Conservation (phyloP, 495 filamentous ascomycete genomes). For the Friedmanniomyces endolithicus region DNA sequence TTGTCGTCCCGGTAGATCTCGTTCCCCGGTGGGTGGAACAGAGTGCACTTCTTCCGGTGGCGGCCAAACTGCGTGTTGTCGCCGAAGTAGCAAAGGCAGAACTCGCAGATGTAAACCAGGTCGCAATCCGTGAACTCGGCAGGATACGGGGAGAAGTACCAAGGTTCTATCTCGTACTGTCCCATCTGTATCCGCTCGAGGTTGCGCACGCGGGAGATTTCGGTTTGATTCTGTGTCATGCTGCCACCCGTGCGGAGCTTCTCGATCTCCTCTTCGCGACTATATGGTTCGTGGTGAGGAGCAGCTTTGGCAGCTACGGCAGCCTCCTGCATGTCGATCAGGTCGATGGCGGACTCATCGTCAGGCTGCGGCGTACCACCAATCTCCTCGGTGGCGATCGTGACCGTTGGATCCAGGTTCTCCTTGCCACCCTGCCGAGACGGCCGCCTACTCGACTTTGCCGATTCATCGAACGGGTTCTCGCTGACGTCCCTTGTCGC, state of each 20-base stretch:
- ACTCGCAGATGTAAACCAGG: constrained; percentile 91
- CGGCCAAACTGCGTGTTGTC: constrained; percentile 64
- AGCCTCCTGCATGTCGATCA: constrained; percentile 53
- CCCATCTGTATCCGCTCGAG: constrained; percentile 88
- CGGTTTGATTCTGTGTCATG: constrained; percentile 97
- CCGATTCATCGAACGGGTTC: constrained; percentile 37
- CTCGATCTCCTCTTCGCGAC: constrained; percentile 87
- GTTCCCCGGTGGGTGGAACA: constrained; percentile 89
- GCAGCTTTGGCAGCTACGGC: constrained; percentile 40
- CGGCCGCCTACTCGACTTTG: constrained; percentile 26
- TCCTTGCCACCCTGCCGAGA: constrained; percentile 53
- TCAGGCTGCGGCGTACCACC: constrained; percentile 44
- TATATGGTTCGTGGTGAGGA: constrained; percentile 44
- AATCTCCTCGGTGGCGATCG: constrained; percentile 35
- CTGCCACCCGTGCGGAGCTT: constrained; percentile 84
- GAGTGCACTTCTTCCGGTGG: constrained; percentile 80
- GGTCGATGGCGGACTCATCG: constrained; percentile 47
- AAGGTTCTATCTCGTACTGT: constrained; percentile 79
- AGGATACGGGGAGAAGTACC: constrained; percentile 98
- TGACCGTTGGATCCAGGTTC: constrained; percentile 44
- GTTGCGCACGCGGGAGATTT: constrained; percentile 92
- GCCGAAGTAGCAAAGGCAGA: constrained; percentile 85
- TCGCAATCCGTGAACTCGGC: constrained; percentile 75
- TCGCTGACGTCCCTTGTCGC: constrained; percentile 45
- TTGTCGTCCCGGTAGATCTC: constrained; percentile 94